phyloP scores from a whole-genome alignment of 805 yeast genomes.

The Yamadazyma tumulicola region DNA sequence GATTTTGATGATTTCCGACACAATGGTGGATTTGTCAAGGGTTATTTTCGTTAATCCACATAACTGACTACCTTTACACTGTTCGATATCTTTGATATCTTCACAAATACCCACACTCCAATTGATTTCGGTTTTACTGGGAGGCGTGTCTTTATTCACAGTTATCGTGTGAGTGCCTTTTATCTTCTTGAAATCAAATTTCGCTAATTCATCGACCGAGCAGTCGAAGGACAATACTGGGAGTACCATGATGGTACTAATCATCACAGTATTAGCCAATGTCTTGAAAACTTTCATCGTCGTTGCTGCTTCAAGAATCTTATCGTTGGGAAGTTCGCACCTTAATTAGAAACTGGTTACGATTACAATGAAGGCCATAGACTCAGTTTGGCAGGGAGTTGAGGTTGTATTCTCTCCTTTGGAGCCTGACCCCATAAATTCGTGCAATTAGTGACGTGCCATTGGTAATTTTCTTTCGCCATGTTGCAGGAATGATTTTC shows the following conservation, averaged over 20 bases:
- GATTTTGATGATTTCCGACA: slow-evolving; percentile 63
- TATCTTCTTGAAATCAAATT: slow-evolving; percentile 43
- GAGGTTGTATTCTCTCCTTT: too few species aligned
- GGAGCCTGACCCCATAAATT: too few species aligned
- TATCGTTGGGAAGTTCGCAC: too few species aligned
- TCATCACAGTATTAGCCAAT: too few species aligned
- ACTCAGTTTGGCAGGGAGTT: too few species aligned
- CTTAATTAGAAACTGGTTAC: too few species aligned
- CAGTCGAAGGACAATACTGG: slow-evolving; percentile 17
- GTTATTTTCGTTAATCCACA: slow-evolving; percentile 68
- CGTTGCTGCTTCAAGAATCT: too few species aligned
- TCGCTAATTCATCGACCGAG: slow-evolving; percentile 28
- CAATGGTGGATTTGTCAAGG: slow-evolving; percentile 45
- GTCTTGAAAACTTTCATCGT: slow-evolving; percentile 6
- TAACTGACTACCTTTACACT: slow-evolving; percentile 68
- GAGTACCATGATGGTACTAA: too few species aligned
- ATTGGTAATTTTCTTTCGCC: too few species aligned
- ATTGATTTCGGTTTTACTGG: slow-evolving; percentile 55
- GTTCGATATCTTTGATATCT: slow-evolving; percentile 36
- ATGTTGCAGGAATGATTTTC: too few species aligned
- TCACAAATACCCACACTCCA: slow-evolving; percentile 78
- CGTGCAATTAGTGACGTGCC: too few species aligned
- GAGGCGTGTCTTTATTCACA: slow-evolving; percentile 63
- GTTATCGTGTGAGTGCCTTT: slow-evolving; percentile 48
- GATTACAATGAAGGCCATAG: too few species aligned